These are phyloP conservation scores for Suhomyces bolitotheri DNA, from an alignment of 1,139 yeast species.

Conservation along the genomic window DNA sequence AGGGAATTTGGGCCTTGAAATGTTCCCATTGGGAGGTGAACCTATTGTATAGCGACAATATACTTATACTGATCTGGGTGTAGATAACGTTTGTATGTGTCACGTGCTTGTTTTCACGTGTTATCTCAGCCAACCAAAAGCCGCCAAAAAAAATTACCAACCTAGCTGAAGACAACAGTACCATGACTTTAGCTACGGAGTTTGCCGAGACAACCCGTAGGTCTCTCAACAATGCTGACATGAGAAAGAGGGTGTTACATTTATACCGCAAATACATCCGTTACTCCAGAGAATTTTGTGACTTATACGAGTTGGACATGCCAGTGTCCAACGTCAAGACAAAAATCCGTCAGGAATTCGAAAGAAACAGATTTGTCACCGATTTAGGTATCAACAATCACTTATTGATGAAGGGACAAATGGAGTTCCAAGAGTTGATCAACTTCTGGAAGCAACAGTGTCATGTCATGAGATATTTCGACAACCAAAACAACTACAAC, in stretches of 20 bases:
- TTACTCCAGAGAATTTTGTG: slow-evolving; percentile 61
- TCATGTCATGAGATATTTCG: slow-evolving; percentile 81
- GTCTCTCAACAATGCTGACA: slow-evolving; percentile 60
- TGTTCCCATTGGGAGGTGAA: too few species aligned
- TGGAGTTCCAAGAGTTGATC: slow-evolving; percentile 86
- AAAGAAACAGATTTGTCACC: slow-evolving; percentile 73
- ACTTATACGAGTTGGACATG: slow-evolving; percentile 76
- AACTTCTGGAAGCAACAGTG: slow-evolving; percentile 92
- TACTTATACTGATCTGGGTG: too few species aligned
- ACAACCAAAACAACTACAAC: slow-evolving; percentile 58
- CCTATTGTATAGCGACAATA: background rate
- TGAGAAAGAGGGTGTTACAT: slow-evolving; percentile 63
- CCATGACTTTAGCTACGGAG: slow-evolving; percentile 71
- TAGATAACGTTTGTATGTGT: too few species aligned
- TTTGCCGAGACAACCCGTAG: slow-evolving; percentile 81
- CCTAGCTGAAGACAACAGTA: slow-evolving; percentile 5
- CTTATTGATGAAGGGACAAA: slow-evolving; percentile 77
- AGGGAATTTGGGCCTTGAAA: too few species aligned
- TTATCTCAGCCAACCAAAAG: slow-evolving; percentile 30
- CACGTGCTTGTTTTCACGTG: slow-evolving; percentile 7
- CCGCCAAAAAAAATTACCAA: slow-evolving; percentile 17
- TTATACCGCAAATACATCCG: slow-evolving; percentile 74
- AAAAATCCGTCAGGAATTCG: slow-evolving; percentile 86
- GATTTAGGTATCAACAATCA: slow-evolving; percentile 68
- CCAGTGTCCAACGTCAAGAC: slow-evolving; percentile 83